Conservation (phyloP, 2,329 filamentous ascomycete species). For the Colletotrichum somersetense region DNA sequence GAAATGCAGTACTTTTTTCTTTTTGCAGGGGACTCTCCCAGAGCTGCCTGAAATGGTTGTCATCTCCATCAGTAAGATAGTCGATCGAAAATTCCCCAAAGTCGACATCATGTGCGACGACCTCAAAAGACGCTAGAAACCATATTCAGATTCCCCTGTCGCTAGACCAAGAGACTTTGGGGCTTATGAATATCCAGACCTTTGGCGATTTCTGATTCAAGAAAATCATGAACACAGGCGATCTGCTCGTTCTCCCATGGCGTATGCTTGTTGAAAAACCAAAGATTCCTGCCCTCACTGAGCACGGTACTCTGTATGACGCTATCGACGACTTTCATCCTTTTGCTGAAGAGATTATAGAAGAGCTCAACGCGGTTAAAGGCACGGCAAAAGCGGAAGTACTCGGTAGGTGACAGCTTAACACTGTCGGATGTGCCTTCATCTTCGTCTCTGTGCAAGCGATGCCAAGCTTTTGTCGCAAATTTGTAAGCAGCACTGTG, state of each 20-base stretch:
- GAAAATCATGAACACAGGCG: slow-evolving; percentile 10
- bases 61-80: neutral
- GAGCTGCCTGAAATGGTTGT: neutral
- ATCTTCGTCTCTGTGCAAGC: neutral
- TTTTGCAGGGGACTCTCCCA: neutral
- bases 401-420: neutral
- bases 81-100: neutral
- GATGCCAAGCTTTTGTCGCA: slow-evolving; percentile 3
- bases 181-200: neutral
- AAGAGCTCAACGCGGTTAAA: slow-evolving; percentile 16
- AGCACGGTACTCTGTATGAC: neutral
- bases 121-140: neutral
- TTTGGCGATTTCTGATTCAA: neutral
- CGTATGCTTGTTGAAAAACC: neutral
- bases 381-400: neutral
- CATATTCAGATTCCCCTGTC: no score
- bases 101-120: neutral
- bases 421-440: neutral
- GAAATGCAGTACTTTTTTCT: neutral
- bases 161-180: neutral
- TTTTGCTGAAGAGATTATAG: neutral
- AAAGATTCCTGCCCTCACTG: neutral
- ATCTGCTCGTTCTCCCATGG: slow-evolving; percentile 19
- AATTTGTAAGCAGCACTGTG: neutral
- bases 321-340: no score